Conservation (phyloP, 225 moss, liverwort and hornwort genomes). For the Antitrichia curtipendula region DNA sequence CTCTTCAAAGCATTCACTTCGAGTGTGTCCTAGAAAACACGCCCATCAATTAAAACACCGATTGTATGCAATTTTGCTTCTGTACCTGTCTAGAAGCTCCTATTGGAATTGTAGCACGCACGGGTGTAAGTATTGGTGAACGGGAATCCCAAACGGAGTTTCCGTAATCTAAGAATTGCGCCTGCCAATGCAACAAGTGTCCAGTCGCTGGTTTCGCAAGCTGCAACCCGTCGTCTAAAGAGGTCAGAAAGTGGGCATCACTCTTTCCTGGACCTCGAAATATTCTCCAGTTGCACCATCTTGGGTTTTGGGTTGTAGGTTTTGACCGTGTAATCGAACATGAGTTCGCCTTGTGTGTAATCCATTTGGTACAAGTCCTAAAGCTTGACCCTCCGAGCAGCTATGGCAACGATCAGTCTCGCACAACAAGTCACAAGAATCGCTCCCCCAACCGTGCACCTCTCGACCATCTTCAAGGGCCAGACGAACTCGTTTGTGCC, state of each 20-base stretch:
- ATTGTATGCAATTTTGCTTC: background rate
- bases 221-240: background rate
- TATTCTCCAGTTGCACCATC: background rate
- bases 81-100: background rate
- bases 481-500: background rate
- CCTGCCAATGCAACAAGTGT: background rate
- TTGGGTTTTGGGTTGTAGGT: background rate
- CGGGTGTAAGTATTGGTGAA: background rate
- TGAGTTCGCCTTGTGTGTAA: background rate
- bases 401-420: slow-evolving; percentile 11
- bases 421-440: background rate
- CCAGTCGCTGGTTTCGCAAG: background rate
- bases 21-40: no score
- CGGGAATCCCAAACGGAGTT: background rate
- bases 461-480: background rate
- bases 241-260: background rate
- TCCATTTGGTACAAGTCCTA: background rate
- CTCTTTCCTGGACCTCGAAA: background rate
- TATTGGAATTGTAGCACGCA: background rate
- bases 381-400: background rate
- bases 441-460: background rate
- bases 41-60: background rate
- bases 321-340: background rate
- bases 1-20: background rate
- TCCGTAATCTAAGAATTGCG: background rate